Evolutionary conservation across 2,329 filamentous ascomycete genomes (phyloP).

Genomic region (Dactylellina parvicollis): DNA sequence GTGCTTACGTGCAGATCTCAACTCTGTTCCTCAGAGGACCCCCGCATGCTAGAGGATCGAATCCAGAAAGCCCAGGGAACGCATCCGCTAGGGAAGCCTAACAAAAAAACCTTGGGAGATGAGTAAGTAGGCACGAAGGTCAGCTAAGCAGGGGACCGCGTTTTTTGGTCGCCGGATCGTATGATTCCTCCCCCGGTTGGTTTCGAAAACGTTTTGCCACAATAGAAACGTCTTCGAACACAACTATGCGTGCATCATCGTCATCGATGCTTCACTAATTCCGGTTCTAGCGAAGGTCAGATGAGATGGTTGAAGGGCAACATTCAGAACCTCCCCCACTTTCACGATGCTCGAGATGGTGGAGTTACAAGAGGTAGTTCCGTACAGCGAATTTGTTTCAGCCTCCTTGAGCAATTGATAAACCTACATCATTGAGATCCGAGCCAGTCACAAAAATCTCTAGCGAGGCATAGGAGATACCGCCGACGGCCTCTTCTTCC

Average conservation of each 20-base stretch:
- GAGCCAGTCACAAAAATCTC: not conserved
- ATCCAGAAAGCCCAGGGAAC: not conserved
- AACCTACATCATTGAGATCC: not conserved
- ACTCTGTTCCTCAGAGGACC: not conserved
- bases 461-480: not conserved
- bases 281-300: slow-evolving; percentile 10
- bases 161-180: slow-evolving; percentile 2
- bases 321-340: slow-evolving; percentile 2
- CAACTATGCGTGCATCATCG: slow-evolving; percentile 21
- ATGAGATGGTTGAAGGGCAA: slow-evolving; percentile 5
- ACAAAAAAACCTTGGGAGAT: too few species aligned
- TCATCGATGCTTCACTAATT: slow-evolving; percentile 18
- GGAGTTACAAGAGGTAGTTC: not conserved
- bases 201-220: slow-evolving; percentile 33
- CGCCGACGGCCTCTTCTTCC: not conserved
- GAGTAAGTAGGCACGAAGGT: not conserved
- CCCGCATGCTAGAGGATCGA: too few species aligned
- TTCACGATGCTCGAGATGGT: not conserved
- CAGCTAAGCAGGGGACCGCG: not conserved
- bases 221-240: slow-evolving; percentile 18
- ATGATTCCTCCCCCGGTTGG: slow-evolving; percentile 14
- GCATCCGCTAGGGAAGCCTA: not conserved
- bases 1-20: not conserved
- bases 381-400: slow-evolving; percentile 24
- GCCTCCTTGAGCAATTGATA: slow-evolving; percentile 8